Evolutionary conservation across 768 basidiomycete genomes (phyloP).

Genomic region (Boletus reticuloceps): DNA sequence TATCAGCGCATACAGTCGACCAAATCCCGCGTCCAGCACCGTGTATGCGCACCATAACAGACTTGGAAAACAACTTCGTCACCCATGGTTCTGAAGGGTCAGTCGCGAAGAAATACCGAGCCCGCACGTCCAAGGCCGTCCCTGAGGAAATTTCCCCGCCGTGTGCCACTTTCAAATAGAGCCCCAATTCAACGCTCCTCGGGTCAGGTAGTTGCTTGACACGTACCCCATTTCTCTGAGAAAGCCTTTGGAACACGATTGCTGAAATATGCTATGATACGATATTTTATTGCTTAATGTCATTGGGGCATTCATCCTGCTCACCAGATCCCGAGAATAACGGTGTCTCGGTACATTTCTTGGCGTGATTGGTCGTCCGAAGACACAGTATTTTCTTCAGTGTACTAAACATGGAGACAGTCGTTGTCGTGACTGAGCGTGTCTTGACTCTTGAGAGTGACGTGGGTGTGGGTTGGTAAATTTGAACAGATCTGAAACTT

Average conservation of each 20-base stretch:
- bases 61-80: constrained; percentile 23
- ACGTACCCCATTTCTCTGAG: constrained; percentile 26
- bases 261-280: constrained; percentile 28
- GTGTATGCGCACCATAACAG: constrained; percentile 25
- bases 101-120: constrained; percentile 31
- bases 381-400: constrained; percentile 8
- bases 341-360: not conserved
- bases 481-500: too few species aligned
- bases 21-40: not conserved
- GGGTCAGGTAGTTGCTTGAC: not conserved
- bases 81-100: constrained; percentile 29
- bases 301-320: not conserved
- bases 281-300: not conserved
- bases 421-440: too few species aligned
- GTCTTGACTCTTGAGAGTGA: too few species aligned
- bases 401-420: constrained; percentile 7
- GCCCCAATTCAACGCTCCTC: not conserved
- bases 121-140: constrained; percentile 7
- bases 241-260: constrained; percentile 20
- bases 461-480: too few species aligned
- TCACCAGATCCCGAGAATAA: constrained; percentile 28
- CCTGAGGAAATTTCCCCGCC: constrained; percentile 22
- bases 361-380: not conserved
- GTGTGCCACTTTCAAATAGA: constrained; percentile 15
- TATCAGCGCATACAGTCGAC: constrained; percentile 9